Evolutionary conservation across 2,329 filamentous ascomycete genomes (phyloP), one percentile per base, ranked within the genome.

Genomic region (Lachnellula subtilissima): DNA sequence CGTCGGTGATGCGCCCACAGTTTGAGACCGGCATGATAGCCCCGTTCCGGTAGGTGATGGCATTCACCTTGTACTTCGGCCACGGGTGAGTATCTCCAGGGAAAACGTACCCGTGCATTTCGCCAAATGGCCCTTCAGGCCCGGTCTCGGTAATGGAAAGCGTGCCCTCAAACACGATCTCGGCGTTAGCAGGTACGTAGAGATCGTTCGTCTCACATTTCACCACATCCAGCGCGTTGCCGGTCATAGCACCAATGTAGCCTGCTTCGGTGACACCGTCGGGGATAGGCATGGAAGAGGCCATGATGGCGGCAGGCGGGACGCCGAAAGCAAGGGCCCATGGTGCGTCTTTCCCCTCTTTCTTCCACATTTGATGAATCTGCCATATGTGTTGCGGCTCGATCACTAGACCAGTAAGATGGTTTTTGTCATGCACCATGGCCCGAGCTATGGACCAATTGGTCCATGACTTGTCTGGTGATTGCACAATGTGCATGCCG

Each of bases 121-220:
- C 79, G 0, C 76, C 78, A 64, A 80, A 80, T 0, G 78, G 78
- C 0, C 78, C 79, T 53, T 81, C 78, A 0, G 63, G 63, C 0
- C 57, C 74, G 0, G 62, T 75, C 46, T 80, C 74, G 0, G 72
- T 72, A 5, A 75, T 67, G 0, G 76, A 81, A 14, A 76, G 58
- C 0, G 71, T 74, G 2, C 79, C 78, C 54, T 81, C 78, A 1
- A 81, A 65, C 0, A 81, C 74, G 50, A 81, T 80, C 60, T 82
- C 78, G 0, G 70, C 63, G 53, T 73, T 78, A 0, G 78, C 78
- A 0, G 79, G 78, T 1, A 81, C 77, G 3, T 70, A 63, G 0
- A 81, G 62, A 23, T 74, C 69, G 54, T 77, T 81, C 0, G 73
- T 77, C n/a, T 81, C 78, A 53, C 78, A 80, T 59, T 79, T 80